phyloP scores from a whole-genome alignment of 108 stramenopile genomes.

The Nannochloropsis gaditana region DNA sequence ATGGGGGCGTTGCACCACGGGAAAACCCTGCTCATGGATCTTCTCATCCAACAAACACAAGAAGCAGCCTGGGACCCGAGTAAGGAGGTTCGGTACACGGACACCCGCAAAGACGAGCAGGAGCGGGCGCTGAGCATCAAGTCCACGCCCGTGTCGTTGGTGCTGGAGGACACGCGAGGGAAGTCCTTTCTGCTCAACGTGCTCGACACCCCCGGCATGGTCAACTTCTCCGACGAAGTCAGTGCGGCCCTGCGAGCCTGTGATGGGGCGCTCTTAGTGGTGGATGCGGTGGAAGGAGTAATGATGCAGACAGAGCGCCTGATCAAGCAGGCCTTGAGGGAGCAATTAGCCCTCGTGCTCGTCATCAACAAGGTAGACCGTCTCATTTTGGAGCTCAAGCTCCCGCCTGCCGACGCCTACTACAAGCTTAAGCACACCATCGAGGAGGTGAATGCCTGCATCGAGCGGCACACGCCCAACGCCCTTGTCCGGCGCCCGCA shows the following conservation, averaged over 20 bases:
- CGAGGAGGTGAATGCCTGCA: conserved; percentile 72
- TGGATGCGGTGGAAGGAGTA: conserved; percentile 93
- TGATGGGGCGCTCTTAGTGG: conserved; percentile 83
- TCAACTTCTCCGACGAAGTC: conserved; percentile 87
- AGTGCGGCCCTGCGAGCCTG: conserved; percentile 71
- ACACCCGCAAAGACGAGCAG: conserved; percentile 82
- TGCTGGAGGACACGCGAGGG: conserved; percentile 71
- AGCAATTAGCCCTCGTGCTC: conserved; percentile 72
- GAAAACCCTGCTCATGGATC: conserved; percentile 81
- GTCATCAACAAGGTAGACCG: conserved; percentile 92
- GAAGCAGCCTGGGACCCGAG: conserved; percentile 48
- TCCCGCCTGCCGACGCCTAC: conserved; percentile 91
- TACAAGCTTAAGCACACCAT: conserved; percentile 81
- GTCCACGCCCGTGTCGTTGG: conserved; percentile 73
- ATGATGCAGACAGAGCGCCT: conserved; percentile 85
- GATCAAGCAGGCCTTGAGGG: conserved; percentile 65
- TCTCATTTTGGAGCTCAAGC: conserved; percentile 83
- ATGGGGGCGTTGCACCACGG: conserved; percentile 92
- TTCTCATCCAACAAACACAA: conserved; percentile 62
- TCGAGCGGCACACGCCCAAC: conserved; percentile 30
- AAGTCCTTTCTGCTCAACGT: conserved; percentile 79
- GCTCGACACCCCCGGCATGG: conserved; percentile 91
- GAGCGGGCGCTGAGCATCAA: conserved; percentile 84
- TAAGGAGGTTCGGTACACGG: conserved; percentile 65
- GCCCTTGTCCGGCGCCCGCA: conserved; percentile 15